phyloP scores from a whole-genome alignment of 2,329 filamentous ascomycete genomes.

The Nannizziopsis arthrosporioides region DNA sequence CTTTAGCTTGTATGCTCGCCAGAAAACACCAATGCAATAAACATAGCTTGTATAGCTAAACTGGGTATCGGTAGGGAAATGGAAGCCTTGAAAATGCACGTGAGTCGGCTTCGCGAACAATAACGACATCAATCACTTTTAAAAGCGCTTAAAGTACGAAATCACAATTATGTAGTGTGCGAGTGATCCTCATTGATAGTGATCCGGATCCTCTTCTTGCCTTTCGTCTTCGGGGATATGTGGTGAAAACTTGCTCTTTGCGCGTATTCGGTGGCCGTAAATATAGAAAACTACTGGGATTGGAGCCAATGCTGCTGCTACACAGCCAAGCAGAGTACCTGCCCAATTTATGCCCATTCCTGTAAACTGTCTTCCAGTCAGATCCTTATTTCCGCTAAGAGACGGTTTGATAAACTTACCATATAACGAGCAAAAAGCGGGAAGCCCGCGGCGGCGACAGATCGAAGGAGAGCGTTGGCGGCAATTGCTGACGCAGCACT shows the following conservation, averaged over 20 bases:
- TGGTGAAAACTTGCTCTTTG: slow-evolving; percentile 27
- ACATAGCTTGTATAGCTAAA: too few relatives aligned
- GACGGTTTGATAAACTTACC: slow-evolving; percentile 14
- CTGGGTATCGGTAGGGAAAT: neutral
- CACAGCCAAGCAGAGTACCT: slow-evolving; percentile 23
- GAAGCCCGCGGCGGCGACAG: slow-evolving; percentile 31
- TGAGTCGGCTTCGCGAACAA: too few relatives aligned
- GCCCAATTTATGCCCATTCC: slow-evolving; percentile 24
- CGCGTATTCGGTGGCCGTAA: slow-evolving; percentile 23
- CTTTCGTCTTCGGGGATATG: slow-evolving; percentile 1
- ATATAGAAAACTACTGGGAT: slow-evolving; percentile 24
- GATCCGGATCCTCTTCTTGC: slow-evolving; percentile 6
- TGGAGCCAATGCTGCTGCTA: slow-evolving; percentile 21
- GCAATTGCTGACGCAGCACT: slow-evolving; percentile 41
- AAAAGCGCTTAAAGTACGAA: too few relatives aligned
- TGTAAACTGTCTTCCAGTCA: slow-evolving; percentile 19
- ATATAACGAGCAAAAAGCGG: slow-evolving; percentile 27
- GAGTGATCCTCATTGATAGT: neutral
- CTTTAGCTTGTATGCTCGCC: too few relatives aligned
- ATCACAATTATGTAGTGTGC: neutral
- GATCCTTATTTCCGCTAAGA: neutral
- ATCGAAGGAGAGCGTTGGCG: slow-evolving; percentile 41
- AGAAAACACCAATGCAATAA: too few relatives aligned
- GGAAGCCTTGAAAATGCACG: neutral
- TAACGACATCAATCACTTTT: too few relatives aligned